Evolutionary conservation across 768 basidiomycete species (phyloP), one percentile per base, ranked within the genome.

Genomic region (Pisolithus microcarpus): DNA sequence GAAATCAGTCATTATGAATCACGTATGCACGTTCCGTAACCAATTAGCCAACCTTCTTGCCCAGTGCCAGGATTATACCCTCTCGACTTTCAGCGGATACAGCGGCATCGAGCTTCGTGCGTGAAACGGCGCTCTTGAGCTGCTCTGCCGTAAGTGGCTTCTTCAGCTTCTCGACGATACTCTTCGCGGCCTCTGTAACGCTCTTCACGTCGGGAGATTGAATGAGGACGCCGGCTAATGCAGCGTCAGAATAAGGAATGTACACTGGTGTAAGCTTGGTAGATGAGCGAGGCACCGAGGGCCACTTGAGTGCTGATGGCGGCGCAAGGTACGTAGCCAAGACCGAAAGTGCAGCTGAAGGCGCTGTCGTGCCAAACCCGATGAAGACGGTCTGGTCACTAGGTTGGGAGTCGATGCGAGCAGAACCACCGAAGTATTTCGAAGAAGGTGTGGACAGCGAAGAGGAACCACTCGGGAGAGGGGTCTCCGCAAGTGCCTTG

Each of bases 201-300:
- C 73, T 79, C 40, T 75, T 73, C 2, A 76, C 64, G 21, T 83
- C 85, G 36, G 74, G 65, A 6, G 82, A 91, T 63, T 88, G 82
- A 34, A 97, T 73, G 48, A 91, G 69, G 51, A 96, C 69, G 52
- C 93, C 93, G 53, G 95, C 82, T 46, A 99, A 76, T 7, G 86
- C 75, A 4, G 92, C 94, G 64, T 98, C 95, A 15, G 92, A 90
- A 72, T 98, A 98, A 13, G 87, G 84, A 11, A 93, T 74, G 62
- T 89, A 80, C 48, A 96, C 81, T 10, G 85, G 69, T 65, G 85
- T 77, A 50, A 87, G 87, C 23, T 77, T 77, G 1, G 85, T 73
- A 39, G 79, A 77, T 51, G 65, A 61, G n/a, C 83, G 82, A 19
- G 85, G 64, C 46, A 72, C 69, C 48, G 79, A 69, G 9, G 86